Evolutionary conservation across 805 yeast species (phyloP), one percentile per base, ranked within the genome.

Genomic region (Zygosaccharomyces lentus): DNA sequence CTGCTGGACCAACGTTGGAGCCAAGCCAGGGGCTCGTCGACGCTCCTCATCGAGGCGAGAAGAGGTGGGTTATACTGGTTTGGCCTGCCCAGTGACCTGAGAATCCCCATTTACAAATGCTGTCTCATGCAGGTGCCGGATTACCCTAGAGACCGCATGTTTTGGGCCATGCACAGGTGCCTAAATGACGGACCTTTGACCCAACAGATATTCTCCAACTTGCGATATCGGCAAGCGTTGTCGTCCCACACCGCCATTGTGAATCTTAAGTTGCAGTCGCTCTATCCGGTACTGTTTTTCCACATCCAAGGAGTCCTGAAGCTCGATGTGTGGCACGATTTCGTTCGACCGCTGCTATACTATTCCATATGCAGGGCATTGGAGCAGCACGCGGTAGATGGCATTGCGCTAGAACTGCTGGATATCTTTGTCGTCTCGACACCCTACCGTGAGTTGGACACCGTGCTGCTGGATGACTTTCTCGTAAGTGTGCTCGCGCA

Each of bases 21-120:
- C n/a, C 38, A 38, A 26, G 27, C 50, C 16, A 47, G 51, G 23
- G 30, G 32, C 17, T 39, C 30, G 1, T 32, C 47, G n/a, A 37
- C 42, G 12, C 41, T 54, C 17, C 42, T 54, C 24, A 42, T 54
- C 17, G 51, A 45, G 17, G 43, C 48, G 8, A 41, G 49, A 21
- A 51, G 48, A 29, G 35, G 41, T n/a, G 45, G 43, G 10, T 32
- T 54, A 16, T 44, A 45, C 34, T 52, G 54, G 53, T 51, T 50
- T 40, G 57, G 57, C 1, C 24, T 54, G 27, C 57, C 57, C 15
- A 43, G 47, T 8, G 56, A 54, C 24, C 21, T 52, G 25, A 37
- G 57, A 25, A 35, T 34, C 7, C 19, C 24, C 21, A 39, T 54
- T 10, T 54, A 54, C 34, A 41, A 37, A 12, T 29, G 38, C 24